Conservation (phyloP, 768 basidiomycete species). For the Suillus hirtellus region DNA sequence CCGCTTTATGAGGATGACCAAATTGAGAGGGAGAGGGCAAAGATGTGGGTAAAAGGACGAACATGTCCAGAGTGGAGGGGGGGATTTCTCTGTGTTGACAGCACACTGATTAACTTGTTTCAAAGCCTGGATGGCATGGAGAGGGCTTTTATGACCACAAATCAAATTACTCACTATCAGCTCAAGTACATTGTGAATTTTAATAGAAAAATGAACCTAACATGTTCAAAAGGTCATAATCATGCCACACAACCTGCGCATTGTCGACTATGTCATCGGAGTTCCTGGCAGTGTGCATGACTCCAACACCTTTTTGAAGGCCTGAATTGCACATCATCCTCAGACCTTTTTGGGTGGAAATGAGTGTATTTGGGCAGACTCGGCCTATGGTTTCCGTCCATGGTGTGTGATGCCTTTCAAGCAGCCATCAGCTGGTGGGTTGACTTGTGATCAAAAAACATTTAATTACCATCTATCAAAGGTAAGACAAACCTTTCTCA, state of each 20-base stretch:
- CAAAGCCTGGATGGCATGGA: constrained; percentile 21
- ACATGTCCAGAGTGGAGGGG: constrained; percentile 9
- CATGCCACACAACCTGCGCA: constrained; percentile 15
- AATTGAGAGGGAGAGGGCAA: constrained; percentile 4
- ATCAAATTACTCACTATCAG: constrained; percentile 16
- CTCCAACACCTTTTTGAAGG: constrained; percentile 10
- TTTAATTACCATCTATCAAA: constrained; percentile 29
- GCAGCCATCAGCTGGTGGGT: constrained; percentile 13
- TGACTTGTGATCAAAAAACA: constrained; percentile 20
- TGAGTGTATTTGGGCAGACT: constrained; percentile 25
- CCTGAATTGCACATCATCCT: not conserved
- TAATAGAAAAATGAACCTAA: not conserved
- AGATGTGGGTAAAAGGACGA: not conserved
- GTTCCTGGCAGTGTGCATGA: constrained; percentile 19
- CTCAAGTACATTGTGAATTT: constrained; percentile 12
- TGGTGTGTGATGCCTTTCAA: constrained; percentile 33
- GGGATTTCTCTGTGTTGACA: constrained; percentile 17
- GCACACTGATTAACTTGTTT: constrained; percentile 19
- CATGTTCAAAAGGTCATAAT: constrained; percentile 10
- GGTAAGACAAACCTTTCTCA: constrained; percentile 7
- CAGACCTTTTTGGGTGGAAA: not conserved
- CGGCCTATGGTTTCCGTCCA: constrained; percentile 16
- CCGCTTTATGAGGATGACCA: not conserved
- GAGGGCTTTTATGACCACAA: constrained; percentile 18
- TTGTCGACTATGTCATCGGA: constrained; percentile 19